These are phyloP conservation scores for Skeletonema costatum DNA, from an alignment of 108 stramenopile species.

Conservation along the genomic window DNA sequence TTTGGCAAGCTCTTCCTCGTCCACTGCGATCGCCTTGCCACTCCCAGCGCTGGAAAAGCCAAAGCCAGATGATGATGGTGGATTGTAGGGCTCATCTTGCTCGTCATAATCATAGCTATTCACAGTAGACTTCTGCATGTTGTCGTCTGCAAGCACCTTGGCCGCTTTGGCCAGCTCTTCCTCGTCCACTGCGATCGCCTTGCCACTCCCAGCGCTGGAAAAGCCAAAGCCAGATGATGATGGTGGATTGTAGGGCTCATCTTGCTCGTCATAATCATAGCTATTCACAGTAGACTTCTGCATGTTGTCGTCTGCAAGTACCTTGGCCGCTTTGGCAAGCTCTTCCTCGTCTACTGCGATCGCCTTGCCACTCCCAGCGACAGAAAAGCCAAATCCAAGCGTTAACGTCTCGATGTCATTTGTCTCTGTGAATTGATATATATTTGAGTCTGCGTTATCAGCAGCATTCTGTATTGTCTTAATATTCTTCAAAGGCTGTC, in stretches of 20 bases:
- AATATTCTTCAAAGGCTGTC: background rate
- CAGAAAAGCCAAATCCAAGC: conserved; percentile 3
- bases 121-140: background rate
- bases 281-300: background rate
- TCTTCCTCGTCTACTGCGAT: conserved; percentile 35
- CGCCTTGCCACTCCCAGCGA: conserved; percentile 26
- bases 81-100: no score
- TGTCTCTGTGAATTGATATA: background rate
- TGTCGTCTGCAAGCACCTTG: background rate
- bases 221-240: background rate
- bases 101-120: background rate
- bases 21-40: conserved; percentile 22
- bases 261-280: background rate
- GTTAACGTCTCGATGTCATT: no score
- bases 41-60: conserved; percentile 34
- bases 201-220: conserved; percentile 30
- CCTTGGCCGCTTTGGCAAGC: conserved; percentile 16
- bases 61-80: background rate
- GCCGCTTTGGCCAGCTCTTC: conserved; percentile 28
- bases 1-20: conserved; percentile 31
- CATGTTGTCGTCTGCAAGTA: background rate
- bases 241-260: background rate
- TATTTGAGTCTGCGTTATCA: background rate
- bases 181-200: conserved; percentile 19
- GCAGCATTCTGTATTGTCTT: background rate